Base-by-base conservation (phyloP, 176 grass and related monocot genomes). In the Triticum timopheevii region DNA sequence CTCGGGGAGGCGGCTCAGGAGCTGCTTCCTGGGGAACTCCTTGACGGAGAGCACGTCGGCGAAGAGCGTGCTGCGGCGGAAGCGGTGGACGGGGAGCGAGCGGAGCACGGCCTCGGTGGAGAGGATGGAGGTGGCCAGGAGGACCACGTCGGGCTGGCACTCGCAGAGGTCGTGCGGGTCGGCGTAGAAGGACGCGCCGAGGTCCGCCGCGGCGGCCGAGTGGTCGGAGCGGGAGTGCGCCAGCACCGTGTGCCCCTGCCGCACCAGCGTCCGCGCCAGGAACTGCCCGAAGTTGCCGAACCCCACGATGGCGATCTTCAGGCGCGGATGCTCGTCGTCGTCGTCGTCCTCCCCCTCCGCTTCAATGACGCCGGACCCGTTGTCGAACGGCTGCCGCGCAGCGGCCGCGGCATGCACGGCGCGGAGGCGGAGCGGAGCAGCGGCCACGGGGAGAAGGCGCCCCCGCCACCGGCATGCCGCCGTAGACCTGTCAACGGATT, bases 201-300 rank as follows among this genome's bases (percentile, higher is more conserved):
- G 22, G 54, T 83, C 20, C 3, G 63, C 50, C 27, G 93, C 95
- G n/a, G 79, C 22, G 70, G 90, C 61, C 52, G 93, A 93, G 80
- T 98, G 11, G 83, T 98, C 93, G 72, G 93, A 80, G 61, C 95
- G 91, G 33, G 95, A 98, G 89, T 95, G 80, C 7, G 91, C 95
- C 0, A 97, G 87, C 22, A 97, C 30, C 20, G 89, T 90, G 89
- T 97, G 95, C 0, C 95, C 95, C 88, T 97, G 95, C 44, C 56
- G 28, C 78, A 64, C 83, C 45, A 98, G 78, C 10, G 85, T 89
- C 6, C 82, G 87, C 13, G 83, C 73, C 16, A 98, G 85, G 79
- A 95, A 98, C 88, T 95, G 95, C 0, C 91, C 95, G 49, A 88
- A 98, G 38, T 95, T 98, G 23, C 95, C 93, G 76, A 93, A 98